These are phyloP conservation scores for Austroboletus festivus DNA, from an alignment of 768 basidiomycete genomes.

Conservation along the genomic window DNA sequence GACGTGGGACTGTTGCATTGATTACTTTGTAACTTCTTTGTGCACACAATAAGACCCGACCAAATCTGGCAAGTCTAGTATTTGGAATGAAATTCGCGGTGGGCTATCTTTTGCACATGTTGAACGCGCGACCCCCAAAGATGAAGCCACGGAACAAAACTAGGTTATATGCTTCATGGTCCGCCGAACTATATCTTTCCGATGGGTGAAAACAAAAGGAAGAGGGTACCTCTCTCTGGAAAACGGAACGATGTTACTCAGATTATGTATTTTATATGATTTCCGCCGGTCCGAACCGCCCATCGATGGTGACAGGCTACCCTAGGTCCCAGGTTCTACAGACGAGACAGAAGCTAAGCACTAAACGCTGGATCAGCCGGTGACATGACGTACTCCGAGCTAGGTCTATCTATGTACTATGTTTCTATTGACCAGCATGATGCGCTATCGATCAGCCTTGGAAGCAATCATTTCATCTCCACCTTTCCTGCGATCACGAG, in stretches of 20 bases:
- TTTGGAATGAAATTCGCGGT: background rate
- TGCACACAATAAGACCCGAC: conserved; percentile 18
- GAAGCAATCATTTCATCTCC: too few species aligned
- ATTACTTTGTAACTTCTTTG: background rate
- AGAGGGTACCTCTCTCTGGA: background rate
- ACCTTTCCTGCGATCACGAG: too few species aligned
- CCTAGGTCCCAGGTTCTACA: too few species aligned
- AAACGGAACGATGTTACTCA: background rate
- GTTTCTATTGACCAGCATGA: too few species aligned
- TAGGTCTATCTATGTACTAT: too few species aligned
- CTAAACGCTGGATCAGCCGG: too few species aligned
- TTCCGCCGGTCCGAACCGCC: background rate
- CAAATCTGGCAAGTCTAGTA: conserved; percentile 22
- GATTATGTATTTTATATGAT: too few species aligned
- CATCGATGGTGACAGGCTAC: too few species aligned
- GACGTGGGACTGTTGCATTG: conserved; percentile 7
- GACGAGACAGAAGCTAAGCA: too few species aligned
- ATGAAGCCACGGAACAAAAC: conserved; percentile 1
- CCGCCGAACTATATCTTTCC: background rate
- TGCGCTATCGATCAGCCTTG: too few species aligned
- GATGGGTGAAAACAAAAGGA: conserved; percentile 8
- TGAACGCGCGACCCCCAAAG: background rate
- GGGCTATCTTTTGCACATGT: background rate
- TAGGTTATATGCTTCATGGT: background rate
- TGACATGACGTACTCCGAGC: too few species aligned